Evolutionary conservation across 345 rosid genomes (phyloP).

Genomic region (Salix udensis): DNA sequence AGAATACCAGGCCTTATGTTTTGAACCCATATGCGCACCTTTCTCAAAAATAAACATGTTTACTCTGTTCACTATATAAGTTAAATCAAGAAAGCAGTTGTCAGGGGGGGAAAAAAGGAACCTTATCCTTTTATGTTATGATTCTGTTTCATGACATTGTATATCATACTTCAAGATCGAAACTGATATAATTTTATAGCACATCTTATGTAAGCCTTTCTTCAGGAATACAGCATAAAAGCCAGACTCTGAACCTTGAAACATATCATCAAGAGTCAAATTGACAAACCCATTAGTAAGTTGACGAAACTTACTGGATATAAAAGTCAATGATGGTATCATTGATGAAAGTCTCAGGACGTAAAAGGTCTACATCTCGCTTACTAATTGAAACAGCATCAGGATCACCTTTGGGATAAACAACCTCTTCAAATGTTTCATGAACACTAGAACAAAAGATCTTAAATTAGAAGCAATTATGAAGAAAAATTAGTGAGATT

Average conservation of each 20-base stretch:
- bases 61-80: no score
- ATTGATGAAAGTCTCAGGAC: slow-evolving; percentile 84
- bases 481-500: neutral
- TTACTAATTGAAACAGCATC: slow-evolving; percentile 89
- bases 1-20: no score
- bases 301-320: slow-evolving; percentile 52
- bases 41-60: no score
- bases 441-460: slow-evolving; percentile 48
- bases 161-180: neutral
- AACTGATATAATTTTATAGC: neutral
- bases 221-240: neutral
- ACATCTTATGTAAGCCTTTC: neutral
- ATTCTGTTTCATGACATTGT: neutral
- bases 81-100: no score
- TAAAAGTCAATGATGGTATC: slow-evolving; percentile 97
- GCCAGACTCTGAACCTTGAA: neutral
- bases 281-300: neutral
- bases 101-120: neutral
- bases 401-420: slow-evolving; percentile 87
- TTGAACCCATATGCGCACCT: no score
- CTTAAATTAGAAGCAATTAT: neutral
- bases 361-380: slow-evolving; percentile 86
- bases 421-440: slow-evolving; percentile 71
- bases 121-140: neutral
- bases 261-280: neutral